Evolutionary conservation across 441 rosid species (phyloP).

Genomic region (Pelargonium australe): DNA sequence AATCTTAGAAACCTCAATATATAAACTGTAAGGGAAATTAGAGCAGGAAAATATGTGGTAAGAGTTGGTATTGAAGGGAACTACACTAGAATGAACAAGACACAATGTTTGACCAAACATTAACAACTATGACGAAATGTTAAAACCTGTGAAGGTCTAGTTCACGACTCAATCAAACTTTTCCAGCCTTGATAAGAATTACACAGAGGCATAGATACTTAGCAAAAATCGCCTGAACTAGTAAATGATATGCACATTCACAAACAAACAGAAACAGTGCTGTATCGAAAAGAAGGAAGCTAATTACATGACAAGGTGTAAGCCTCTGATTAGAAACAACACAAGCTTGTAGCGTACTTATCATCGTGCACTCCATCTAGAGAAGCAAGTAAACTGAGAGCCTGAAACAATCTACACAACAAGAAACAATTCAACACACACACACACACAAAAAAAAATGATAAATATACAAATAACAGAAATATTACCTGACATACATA

Average conservation of each 20-base stretch:
- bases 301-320: not conserved
- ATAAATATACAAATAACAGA: not conserved
- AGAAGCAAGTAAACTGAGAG: not conserved
- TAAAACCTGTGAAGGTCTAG: no score
- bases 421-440: not conserved
- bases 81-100: no score
- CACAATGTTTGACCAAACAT: no score
- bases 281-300: not conserved
- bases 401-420: not conserved
- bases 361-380: not conserved
- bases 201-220: no score
- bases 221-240: no score
- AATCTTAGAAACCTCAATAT: no score
- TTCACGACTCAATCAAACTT: no score
- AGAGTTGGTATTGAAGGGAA: no score
- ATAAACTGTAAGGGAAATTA: no score
- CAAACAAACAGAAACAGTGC: not conserved
- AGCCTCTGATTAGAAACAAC: conserved; percentile 4
- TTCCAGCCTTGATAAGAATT: no score
- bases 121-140: no score
- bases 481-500: not conserved
- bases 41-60: no score
- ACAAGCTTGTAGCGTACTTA: not conserved
- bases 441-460: not conserved
- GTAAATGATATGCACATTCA: not conserved